A percentile compares a stretch with the other conserved stretches of the same genome.
Evolutionary conservation across 169 alveolate species (phyloP).

Genomic region (Plasmodium coatneyi): DNA sequence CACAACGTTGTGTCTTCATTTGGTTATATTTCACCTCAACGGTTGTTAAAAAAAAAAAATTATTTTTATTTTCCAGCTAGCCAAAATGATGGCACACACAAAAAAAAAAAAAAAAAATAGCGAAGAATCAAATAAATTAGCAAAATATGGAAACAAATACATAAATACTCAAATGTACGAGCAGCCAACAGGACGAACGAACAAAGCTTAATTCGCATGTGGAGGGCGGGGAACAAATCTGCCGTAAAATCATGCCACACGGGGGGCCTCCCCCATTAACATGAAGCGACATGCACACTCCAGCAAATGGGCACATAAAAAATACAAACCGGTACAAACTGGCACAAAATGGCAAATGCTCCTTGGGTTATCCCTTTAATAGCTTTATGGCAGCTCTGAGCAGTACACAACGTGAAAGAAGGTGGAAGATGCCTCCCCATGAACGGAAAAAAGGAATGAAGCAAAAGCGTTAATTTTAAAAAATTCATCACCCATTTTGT

Average conservation of each 20-base stretch:
- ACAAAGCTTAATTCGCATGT: background rate
- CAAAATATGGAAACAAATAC: background rate
- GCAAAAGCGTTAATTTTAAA: background rate
- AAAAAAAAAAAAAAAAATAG: conserved; percentile 3
- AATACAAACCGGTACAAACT: background rate
- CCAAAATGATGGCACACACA: background rate
- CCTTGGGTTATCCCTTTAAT: background rate
- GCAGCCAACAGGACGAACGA: background rate
- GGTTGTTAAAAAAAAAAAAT: background rate
- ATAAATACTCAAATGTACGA: background rate
- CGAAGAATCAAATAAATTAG: background rate
- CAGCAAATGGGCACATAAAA: background rate
- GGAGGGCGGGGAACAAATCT: background rate
- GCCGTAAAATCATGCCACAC: background rate
- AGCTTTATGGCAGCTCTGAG: background rate
- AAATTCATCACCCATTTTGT: background rate
- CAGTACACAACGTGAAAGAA: background rate
- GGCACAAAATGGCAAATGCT: background rate
- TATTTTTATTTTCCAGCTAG: background rate
- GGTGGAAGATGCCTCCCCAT: background rate
- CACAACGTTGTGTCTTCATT: background rate
- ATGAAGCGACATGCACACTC: background rate
- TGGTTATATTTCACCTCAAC: background rate
- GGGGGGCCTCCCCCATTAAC: background rate
- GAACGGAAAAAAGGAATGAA: background rate